phyloP scores from a whole-genome alignment of 805 yeast species.

The Hanseniaspora hatyaiensis region DNA sequence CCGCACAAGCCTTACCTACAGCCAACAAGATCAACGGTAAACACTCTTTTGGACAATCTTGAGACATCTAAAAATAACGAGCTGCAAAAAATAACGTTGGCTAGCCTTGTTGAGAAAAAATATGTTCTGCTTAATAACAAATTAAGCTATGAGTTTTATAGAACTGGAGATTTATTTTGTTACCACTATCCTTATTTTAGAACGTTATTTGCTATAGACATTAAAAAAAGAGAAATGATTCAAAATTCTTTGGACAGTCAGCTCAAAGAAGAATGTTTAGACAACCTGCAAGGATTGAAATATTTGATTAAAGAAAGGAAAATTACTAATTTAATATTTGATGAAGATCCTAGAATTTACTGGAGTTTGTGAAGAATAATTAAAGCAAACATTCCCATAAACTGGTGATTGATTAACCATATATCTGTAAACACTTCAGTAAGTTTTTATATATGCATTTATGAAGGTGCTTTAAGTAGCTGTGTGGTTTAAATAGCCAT shows the following conservation, averaged over 20 bases:
- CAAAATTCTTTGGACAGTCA: background rate
- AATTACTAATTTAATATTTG: constrained; percentile 1
- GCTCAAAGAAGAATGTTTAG: background rate
- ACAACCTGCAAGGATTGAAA: constrained; percentile 1
- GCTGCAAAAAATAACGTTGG: background rate
- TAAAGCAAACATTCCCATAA: too few relatives aligned
- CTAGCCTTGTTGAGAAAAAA: background rate
- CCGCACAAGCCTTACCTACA: background rate
- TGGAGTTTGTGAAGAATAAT: constrained; percentile 7
- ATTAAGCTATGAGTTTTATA: constrained; percentile 6
- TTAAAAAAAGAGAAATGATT: background rate
- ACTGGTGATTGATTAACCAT: too few relatives aligned
- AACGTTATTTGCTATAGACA: constrained; percentile 2
- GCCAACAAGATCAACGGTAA: constrained; percentile 11
- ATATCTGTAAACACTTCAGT: too few relatives aligned
- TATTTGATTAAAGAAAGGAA: constrained; percentile 10
- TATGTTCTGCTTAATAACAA: constrained; percentile 3
- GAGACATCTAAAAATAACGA: background rate
- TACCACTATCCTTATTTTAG: constrained; percentile 13
- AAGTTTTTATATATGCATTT: too few relatives aligned
- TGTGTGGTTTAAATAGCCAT: constrained; percentile 26
- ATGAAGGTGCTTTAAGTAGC: background rate
- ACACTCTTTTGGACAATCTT: constrained; percentile 4
- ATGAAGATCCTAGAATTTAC: constrained; percentile 12
- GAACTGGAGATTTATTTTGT: constrained; percentile 1